Percentiles rank a stretch among this genome's conserved stretches.
Conservation (phyloP, 192 early-diverging fungal species). For the Podila epicladia region DNA sequence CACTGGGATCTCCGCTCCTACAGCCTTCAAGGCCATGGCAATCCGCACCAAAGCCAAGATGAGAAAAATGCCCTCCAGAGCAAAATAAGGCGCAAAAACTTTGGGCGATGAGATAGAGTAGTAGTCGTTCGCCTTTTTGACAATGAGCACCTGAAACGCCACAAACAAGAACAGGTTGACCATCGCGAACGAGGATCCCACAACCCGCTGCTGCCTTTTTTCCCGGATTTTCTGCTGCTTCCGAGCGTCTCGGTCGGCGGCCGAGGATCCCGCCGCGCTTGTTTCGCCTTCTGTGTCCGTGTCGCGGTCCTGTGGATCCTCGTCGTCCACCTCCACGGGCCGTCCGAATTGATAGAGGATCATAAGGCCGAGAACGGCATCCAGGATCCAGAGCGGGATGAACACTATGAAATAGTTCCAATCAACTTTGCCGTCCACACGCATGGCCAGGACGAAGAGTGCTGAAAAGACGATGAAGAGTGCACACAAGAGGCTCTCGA, state of each 20-base stretch:
- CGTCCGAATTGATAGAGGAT: constrained; percentile 25
- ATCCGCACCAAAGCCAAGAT: constrained; percentile 54
- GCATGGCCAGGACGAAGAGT: constrained; percentile 64
- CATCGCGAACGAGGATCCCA: constrained; percentile 2
- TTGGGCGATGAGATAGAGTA: constrained; percentile 62
- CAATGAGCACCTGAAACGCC: constrained; percentile 82
- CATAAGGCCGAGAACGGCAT: constrained; percentile 54
- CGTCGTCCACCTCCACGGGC: constrained; percentile 54
- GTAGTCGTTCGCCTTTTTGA: constrained; percentile 69
- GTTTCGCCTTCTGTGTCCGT: not conserved
- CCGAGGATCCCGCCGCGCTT: not conserved
- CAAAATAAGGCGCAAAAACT: constrained; percentile 85
- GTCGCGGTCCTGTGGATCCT: constrained; percentile 36
- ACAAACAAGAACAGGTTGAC: constrained; percentile 65
- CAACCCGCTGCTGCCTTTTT: not conserved
- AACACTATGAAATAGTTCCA: constrained; percentile 82
- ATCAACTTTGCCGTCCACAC: constrained; percentile 70
- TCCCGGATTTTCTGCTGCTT: constrained; percentile 2
- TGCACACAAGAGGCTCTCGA: constrained; percentile 67
- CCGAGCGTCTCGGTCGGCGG: not conserved
- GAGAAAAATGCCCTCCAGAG: constrained; percentile 76
- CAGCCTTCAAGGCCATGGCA: constrained; percentile 23
- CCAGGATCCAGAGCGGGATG: constrained; percentile 83
- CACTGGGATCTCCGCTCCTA: not conserved
- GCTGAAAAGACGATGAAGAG: constrained; percentile 61